Percentiles rank a stretch among this genome's conserved stretches.
Evolutionary conservation across 345 rosid species (phyloP).

Genomic region (Firmiana major): DNA sequence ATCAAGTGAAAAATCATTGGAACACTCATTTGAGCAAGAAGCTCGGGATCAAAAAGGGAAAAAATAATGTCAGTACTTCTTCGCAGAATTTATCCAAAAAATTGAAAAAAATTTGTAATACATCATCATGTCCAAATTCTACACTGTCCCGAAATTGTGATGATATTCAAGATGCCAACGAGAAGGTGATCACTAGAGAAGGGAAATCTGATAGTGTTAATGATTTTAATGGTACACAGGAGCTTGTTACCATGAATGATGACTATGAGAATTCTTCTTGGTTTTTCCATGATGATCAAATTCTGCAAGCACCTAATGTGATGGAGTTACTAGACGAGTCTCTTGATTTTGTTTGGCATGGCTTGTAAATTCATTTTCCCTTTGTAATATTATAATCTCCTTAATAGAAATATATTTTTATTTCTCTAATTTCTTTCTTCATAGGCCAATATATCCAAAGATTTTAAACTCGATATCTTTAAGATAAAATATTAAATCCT

Average conservation of each 20-base stretch:
- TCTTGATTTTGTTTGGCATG: conserved; percentile 10
- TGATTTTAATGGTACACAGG: not conserved
- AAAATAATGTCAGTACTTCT: not conserved
- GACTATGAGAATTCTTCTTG: not conserved
- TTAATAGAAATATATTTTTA: not conserved
- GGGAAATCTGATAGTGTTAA: not conserved
- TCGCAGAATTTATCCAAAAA: not conserved
- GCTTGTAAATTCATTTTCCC: not conserved
- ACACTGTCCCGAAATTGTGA: no score
- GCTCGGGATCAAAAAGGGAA: conserved; percentile 15
- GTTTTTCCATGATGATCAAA: not conserved
- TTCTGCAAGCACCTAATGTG: not conserved
- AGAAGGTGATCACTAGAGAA: no score
- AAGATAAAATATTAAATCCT: no score
- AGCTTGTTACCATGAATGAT: not conserved
- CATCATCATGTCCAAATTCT: not conserved
- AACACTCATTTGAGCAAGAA: conserved; percentile 52
- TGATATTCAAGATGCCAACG: not conserved
- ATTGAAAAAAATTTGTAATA: not conserved
- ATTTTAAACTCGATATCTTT: no score
- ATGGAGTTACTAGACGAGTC: not conserved
- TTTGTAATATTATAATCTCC: not conserved
- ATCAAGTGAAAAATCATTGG: conserved; percentile 58
- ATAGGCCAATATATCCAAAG: no score
- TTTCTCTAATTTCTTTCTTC: no score